Percentiles rank a stretch among this genome's conserved stretches.
Evolutionary conservation across 2,329 filamentous ascomycete genomes (phyloP).

Genomic region (Magnaporthales sp.): DNA sequence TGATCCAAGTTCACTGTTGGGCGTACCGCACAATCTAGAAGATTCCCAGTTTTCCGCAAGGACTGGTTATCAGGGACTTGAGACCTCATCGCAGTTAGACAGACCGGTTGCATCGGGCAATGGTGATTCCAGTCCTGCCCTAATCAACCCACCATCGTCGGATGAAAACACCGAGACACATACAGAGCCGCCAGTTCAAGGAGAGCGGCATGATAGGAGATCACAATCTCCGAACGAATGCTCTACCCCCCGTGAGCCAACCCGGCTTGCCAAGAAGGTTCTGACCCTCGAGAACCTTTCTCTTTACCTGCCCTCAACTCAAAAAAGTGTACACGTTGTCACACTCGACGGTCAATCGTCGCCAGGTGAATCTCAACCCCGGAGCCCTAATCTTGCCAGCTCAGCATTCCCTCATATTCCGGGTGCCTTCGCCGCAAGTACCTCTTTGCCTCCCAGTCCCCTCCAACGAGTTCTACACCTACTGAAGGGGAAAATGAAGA

Average conservation of each 20-base stretch:
- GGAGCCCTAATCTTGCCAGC: not conserved
- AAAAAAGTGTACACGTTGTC: constrained; percentile 31
- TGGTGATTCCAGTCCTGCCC: not conserved
- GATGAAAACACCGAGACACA: not conserved
- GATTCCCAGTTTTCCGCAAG: not conserved
- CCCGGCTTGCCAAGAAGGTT: constrained; percentile 47
- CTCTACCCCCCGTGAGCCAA: constrained; percentile 42
- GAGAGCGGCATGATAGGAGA: not conserved
- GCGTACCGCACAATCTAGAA: not conserved
- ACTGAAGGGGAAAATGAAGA: not conserved
- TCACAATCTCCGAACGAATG: constrained; percentile 21
- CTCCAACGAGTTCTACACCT: not conserved
- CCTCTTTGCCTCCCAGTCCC: not conserved
- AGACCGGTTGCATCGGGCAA: not conserved
- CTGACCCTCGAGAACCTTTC: constrained; percentile 41
- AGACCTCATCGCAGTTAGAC: not conserved
- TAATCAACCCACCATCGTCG: not conserved
- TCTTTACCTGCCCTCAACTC: constrained; percentile 43
- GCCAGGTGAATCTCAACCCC: not conserved
- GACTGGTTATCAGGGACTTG: not conserved
- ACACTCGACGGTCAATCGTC: not conserved
- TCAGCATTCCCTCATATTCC: constrained; percentile 40
- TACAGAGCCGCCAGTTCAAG: not conserved
- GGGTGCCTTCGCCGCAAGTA: constrained; percentile 50
- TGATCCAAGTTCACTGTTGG: not conserved